Base-by-base conservation (phyloP, 2,329 filamentous ascomycete genomes). In the Alternaria brassicicola region DNA sequence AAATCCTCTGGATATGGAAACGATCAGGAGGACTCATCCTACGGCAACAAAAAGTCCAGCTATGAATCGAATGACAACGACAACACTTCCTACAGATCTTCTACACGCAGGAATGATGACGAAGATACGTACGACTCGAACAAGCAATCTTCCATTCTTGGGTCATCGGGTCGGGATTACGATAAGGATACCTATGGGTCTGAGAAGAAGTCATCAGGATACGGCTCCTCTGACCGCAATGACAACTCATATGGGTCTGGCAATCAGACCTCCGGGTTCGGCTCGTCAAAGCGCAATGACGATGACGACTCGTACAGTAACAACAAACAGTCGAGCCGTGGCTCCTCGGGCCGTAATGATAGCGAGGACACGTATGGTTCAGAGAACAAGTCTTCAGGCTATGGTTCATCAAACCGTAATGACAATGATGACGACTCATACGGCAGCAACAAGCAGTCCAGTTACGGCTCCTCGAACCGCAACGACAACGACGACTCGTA, bases 231-330 rank as follows among this genome's bases (percentile, higher is more conserved):
- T 1, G 49, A 55, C 21, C 47, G 49, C 39, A 45, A 53, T n/a
- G 46, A 63, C 36, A 36, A 57, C 28, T 55, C 55, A 5, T 64
- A 63, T 25, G 60, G 57, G 3, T 61, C 55, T 10, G 50, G 31
- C 49, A 63, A 61, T n/a, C 55, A 55, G 39, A 58, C 52, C 50
- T 61, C 52, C 8, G 45, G 51, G n/a, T 51, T 48, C 15, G 43
- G 54, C 17, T 47, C 47, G 23, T 47, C 43, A 17, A 47, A 47
- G 26, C 43, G 43, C 30, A 58, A 59, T 28, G 39, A 50, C 28
- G 39, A 58, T 7, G 52, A 57, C 7, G 52, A 52, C 5, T 55
- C 51, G 8, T 50, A 55, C 15, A 39, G 51, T n/a, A 51, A 39
- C 21, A 59, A 60, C 17, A 61, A 63, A 45, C 43, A 38, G 21